These are phyloP conservation scores for Talaromyces amestolkiae DNA, from an alignment of 2,329 filamentous ascomycete genomes.

Conservation along the genomic window DNA sequence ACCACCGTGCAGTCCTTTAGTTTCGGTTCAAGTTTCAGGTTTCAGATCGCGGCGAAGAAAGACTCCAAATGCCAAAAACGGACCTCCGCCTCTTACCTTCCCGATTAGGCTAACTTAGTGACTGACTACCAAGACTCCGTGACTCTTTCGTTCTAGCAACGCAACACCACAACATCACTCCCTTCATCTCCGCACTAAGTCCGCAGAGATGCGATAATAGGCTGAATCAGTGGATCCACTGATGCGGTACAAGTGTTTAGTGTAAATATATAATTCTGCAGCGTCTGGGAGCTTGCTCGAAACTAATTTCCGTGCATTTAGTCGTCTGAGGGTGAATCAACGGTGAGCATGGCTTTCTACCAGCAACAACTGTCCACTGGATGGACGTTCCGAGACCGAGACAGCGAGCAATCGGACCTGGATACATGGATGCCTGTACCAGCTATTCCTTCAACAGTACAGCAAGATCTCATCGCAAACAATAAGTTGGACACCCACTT, in stretches of 20 bases:
- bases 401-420: slow-evolving; percentile 20
- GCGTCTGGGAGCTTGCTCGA: not conserved
- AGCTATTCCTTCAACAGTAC: slow-evolving; percentile 33
- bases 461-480: slow-evolving; percentile 29
- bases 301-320: not conserved
- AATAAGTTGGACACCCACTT: slow-evolving; percentile 18
- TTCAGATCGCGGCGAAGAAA: not conserved
- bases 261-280: not conserved
- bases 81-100: slow-evolving; percentile 1
- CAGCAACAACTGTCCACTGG: slow-evolving; percentile 16
- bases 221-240: not conserved
- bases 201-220: not conserved
- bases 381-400: slow-evolving; percentile 29
- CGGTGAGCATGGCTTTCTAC: slow-evolving; percentile 8
- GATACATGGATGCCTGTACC: slow-evolving; percentile 31
- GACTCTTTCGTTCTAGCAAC: slow-evolving; percentile 2
- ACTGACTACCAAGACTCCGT: not conserved
- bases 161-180: not conserved
- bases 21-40: too few species aligned
- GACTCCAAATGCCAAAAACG: not conserved
- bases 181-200: not conserved
- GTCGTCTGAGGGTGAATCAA: too few species aligned
- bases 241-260: not conserved
- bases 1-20: too few species aligned
- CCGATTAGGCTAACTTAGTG: not conserved